phyloP scores from a whole-genome alignment of 75 land plant genomes.

The Ceratopteris richardii region DNA sequence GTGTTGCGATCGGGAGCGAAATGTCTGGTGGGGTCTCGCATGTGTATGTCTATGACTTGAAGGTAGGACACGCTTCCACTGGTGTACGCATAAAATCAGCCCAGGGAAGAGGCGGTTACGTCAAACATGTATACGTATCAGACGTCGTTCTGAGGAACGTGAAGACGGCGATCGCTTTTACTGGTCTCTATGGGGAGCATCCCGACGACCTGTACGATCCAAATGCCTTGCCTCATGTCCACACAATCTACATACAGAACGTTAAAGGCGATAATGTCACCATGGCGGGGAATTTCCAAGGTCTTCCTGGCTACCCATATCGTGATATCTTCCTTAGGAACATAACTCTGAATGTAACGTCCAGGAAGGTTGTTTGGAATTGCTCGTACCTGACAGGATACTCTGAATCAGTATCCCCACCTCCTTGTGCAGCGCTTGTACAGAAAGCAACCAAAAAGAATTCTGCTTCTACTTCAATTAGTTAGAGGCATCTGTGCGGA shows the following conservation, averaged over 20 bases:
- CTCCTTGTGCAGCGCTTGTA: constrained; percentile 40
- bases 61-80: constrained; percentile 30
- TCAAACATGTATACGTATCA: constrained; percentile 8
- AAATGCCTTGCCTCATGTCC: constrained; percentile 48
- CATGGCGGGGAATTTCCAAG: constrained; percentile 54
- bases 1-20: constrained; percentile 81
- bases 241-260: constrained; percentile 47
- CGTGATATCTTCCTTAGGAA: constrained; percentile 47
- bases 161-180: constrained; percentile 44
- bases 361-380: constrained; percentile 44
- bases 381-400: constrained; percentile 64
- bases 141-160: constrained; percentile 14
- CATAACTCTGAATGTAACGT: constrained; percentile 32
- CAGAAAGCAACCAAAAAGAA: too few relatives aligned
- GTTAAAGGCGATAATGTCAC: constrained; percentile 45
- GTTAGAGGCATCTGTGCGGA: too few relatives aligned
- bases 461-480: too few relatives aligned
- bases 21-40: constrained; percentile 82
- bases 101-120: constrained; percentile 70
- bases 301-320: constrained; percentile 46
- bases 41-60: constrained; percentile 47
- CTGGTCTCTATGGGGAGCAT: constrained; percentile 15
- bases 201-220: constrained; percentile 20
- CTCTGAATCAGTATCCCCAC: constrained; percentile 45
- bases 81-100: constrained; percentile 65